These are phyloP conservation scores for Aspergillaceae sp. DNA, from an alignment of 2,329 filamentous ascomycete species.

Conservation along the genomic window DNA sequence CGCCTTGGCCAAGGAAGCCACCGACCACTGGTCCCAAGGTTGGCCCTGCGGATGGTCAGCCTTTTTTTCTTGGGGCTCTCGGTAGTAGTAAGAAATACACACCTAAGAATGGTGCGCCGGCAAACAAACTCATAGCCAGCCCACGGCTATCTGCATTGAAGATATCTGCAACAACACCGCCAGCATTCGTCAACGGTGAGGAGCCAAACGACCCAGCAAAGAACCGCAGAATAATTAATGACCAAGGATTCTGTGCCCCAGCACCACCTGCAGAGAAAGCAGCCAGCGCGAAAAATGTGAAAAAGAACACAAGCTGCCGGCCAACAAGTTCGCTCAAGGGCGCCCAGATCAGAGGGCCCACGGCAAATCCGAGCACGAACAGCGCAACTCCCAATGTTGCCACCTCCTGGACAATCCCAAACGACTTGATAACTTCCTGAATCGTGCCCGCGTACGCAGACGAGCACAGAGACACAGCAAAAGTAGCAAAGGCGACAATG, in stretches of 20 bases:
- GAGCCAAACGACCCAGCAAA: conserved; percentile 39
- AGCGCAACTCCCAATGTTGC: conserved; percentile 29
- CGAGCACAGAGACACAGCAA: conserved; percentile 27
- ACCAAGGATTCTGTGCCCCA: conserved; percentile 47
- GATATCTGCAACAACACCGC: conserved; percentile 41
- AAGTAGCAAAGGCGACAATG: conserved; percentile 21
- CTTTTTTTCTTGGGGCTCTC: too few relatives aligned
- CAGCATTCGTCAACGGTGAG: conserved; percentile 38
- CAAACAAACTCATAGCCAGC: conserved; percentile 35
- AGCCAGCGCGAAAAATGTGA: conserved; percentile 48
- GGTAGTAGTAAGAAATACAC: not conserved
- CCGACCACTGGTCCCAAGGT: conserved; percentile 46
- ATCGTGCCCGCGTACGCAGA: conserved; percentile 26
- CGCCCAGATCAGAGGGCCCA: conserved; percentile 32
- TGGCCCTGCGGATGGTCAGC: conserved; percentile 24
- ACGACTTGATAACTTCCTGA: conserved; percentile 15
- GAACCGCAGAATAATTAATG: conserved; percentile 54
- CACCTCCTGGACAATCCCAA: conserved; percentile 21
- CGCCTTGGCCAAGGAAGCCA: conserved; percentile 40
- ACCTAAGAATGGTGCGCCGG: conserved; percentile 32
- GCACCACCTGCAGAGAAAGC: conserved; percentile 52
- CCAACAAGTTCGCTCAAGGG: conserved; percentile 17
- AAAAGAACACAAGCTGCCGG: conserved; percentile 49
- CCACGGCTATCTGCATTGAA: conserved; percentile 35
- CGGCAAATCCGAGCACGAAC: conserved; percentile 33